These are phyloP conservation scores for Rossbeevera mucosa DNA, from an alignment of 768 basidiomycete species.

Conservation along the genomic window DNA sequence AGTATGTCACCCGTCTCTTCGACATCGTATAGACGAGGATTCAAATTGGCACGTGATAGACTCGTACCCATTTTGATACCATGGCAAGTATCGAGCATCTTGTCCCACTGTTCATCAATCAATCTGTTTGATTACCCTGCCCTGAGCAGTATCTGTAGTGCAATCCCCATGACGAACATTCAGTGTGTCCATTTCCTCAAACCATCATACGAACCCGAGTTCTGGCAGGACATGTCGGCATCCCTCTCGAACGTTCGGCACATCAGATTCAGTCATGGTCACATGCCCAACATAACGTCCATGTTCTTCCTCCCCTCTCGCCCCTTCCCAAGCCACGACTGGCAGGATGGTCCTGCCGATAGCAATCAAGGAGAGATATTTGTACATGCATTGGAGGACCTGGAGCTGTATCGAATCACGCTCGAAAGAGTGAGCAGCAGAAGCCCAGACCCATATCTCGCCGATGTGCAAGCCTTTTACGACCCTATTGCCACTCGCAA, in stretches of 20 bases:
- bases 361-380: no score
- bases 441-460: no score
- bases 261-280: background rate
- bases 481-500: no score
- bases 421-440: no score
- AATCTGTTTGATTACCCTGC: background rate
- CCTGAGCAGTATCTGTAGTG: background rate
- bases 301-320: background rate
- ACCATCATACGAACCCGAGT: background rate
- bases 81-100: no score
- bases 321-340: no score
- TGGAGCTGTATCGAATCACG: background rate
- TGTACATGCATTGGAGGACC: no score
- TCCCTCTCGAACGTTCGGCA: background rate
- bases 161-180: background rate
- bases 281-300: background rate
- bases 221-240: background rate
- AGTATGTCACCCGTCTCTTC: slow-evolving; percentile 72
- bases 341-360: no score
- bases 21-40: slow-evolving; percentile 36
- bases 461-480: no score
- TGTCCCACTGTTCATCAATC: no score
- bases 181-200: background rate
- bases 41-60: no score
- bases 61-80: no score